Evolutionary conservation across 805 yeast species (phyloP), one percentile per base, ranked within the genome.

Genomic region (Blastobotrys terrestris): DNA sequence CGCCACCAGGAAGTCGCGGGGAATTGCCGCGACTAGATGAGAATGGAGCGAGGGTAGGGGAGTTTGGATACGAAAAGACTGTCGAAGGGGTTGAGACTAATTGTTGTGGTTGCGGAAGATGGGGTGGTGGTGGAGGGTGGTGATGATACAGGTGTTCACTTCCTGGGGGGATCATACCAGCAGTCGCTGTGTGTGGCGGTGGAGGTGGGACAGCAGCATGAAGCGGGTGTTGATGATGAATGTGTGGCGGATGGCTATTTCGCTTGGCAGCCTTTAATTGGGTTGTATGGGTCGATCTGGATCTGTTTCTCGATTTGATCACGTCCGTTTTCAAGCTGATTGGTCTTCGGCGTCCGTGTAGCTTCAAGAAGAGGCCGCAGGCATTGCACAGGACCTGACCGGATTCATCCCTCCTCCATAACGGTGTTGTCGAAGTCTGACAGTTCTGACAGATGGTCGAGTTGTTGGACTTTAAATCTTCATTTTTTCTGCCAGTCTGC

Each of bases 371-470:
- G 48, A 89, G 73, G 0, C 97, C 97, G 73, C 97, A 89, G 6
- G 98, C 98, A 72, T 91, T 91, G 68, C 98, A 91, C 48, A 91
- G 76, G 39, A 91, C 95, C 62, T 84, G 85, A 15, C 95, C 95
- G 15, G 87, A 80, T 63, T 90, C 97, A 69, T 91, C 97, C 59
- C 97, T 77, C 67, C 97, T 78, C 97, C 97, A 91, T 19, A 91
- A 73, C 0, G 98, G 97, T 1, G 98, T 91, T 1, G 95, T 91
- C 53, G 89, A 87, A 1, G 98, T 91, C 63, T 85, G 79, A 71
- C 98, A 91, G 68, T 91, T 91, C 61, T 85, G 87, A 67, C 97
- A 91, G 6, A 52, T 41, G 3, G 59, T 58, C n/a, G 50, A 21
- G 4, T 44, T 16, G 16, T 45, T 11, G 8, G 35, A 26, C 35